phyloP scores from a whole-genome alignment of 306 rosid species.

The Argentina anserina region DNA sequence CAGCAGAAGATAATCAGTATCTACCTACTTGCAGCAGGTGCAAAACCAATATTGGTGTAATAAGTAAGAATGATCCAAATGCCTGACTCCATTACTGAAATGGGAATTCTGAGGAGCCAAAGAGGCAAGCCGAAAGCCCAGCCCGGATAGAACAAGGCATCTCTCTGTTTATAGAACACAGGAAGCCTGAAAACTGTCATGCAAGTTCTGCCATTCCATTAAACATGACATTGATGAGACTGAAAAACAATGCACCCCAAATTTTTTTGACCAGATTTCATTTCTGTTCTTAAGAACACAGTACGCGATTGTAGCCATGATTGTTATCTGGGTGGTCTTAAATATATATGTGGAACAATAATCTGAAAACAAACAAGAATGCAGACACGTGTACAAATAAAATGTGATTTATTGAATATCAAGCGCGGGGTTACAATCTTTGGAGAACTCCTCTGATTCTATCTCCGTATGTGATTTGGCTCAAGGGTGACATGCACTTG shows the following conservation, averaged over 20 bases:
- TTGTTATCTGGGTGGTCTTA: slow-evolving; percentile 59
- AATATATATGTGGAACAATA: too few relatives aligned
- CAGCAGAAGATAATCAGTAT: not conserved
- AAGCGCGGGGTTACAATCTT: too few relatives aligned
- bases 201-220: slow-evolving; percentile 80
- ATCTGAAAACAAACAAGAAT: too few relatives aligned
- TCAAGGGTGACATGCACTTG: too few relatives aligned
- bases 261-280: slow-evolving; percentile 51
- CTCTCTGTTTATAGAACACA: slow-evolving; percentile 71
- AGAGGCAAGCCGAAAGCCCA: slow-evolving; percentile 79
- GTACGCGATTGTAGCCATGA: slow-evolving; percentile 60
- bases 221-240: slow-evolving; percentile 66
- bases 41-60: slow-evolving; percentile 73
- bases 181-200: slow-evolving; percentile 61
- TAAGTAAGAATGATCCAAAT: slow-evolving; percentile 68
- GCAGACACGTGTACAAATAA: too few relatives aligned
- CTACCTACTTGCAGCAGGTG: slow-evolving; percentile 77
- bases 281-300: slow-evolving; percentile 60
- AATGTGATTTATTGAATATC: too few relatives aligned
- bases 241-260: slow-evolving; percentile 64
- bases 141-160: slow-evolving; percentile 54
- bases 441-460: too few relatives aligned
- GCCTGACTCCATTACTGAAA: slow-evolving; percentile 65
- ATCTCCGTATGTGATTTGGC: too few relatives aligned
- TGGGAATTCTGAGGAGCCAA: slow-evolving; percentile 67